These are phyloP conservation scores for Colletotrichum nymphaeae DNA, from an alignment of 2,329 filamentous ascomycete species.

Conservation along the genomic window DNA sequence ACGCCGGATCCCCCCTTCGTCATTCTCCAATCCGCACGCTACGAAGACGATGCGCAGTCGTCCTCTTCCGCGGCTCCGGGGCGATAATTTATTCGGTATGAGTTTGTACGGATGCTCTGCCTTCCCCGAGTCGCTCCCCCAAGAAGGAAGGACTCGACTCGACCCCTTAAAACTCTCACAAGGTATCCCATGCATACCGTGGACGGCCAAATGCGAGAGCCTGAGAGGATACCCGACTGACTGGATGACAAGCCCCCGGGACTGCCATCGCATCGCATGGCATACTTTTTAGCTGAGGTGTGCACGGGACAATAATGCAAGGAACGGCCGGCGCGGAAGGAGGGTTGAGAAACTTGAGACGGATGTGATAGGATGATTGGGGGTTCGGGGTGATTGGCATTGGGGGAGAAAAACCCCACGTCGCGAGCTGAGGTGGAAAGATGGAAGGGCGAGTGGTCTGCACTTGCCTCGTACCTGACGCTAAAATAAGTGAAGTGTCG, in stretches of 20 bases:
- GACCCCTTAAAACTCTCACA: slow-evolving; percentile 11
- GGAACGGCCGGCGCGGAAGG: slow-evolving; percentile 4
- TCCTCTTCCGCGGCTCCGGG: not conserved
- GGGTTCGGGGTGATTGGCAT: not conserved
- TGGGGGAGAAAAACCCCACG: not conserved
- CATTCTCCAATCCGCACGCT: not conserved
- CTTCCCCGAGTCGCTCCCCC: not conserved
- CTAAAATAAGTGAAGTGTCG: slow-evolving; percentile 3
- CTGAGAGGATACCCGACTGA: no score
- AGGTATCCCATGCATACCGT: slow-evolving; percentile 18
- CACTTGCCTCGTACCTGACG: slow-evolving; percentile 18
- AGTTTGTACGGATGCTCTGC: not conserved
- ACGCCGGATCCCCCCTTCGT: slow-evolving; percentile 1
- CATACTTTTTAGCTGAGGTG: not conserved
- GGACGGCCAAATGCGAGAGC: not conserved
- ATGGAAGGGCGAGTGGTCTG: not conserved
- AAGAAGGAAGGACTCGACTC: not conserved
- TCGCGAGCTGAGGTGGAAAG: not conserved
- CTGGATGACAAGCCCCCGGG: not conserved
- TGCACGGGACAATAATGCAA: slow-evolving; percentile 1
- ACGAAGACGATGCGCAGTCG: not conserved
- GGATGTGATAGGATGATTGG: not conserved
- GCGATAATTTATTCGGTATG: not conserved
- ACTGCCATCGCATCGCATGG: slow-evolving; percentile 1
- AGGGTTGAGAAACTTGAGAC: not conserved